Evolutionary conservation across 805 yeast genomes (phyloP), one percentile per base, ranked within the genome.

Genomic region (Suhomyces emberorum): DNA sequence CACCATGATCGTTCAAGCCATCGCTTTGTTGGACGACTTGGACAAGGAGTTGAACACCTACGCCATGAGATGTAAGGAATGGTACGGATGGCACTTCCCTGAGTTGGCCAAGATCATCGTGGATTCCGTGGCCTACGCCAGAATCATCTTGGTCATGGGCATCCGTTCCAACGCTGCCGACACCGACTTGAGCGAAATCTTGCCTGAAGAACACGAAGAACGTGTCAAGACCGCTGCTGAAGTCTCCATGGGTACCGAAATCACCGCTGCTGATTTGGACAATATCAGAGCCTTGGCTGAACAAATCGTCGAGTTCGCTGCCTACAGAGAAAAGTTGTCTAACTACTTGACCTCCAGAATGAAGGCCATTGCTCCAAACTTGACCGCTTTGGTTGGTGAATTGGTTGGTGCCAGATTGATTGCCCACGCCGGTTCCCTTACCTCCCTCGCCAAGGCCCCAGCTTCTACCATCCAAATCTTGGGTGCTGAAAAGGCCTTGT

Each of bases 21-120:
- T 93, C 68, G 96, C 98, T 15, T 74, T 93, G 49, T 77, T 93
- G 57, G 98, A 93, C 57, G 97, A 93, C 59, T 77, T 93, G 55
- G 98, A 93, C 72, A 93, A 93, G 71, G 98, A 93, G 67, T 77
- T 93, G 55, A 93, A 93, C 72, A 93, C 97, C 35, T 93, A 91
- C 56, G 96, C 98, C 50, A 93, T 93, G 98, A 82, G 98, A 73
- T 80, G 91, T 70, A 93, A 91, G 72, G 98, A 93, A 72, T 93
- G 98, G 98, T 93, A 93, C 70, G 98, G 98, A 49, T 93, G 98
- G 98, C 98, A 93, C 69, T 93, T 93, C 82, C 98, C 98, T 26
- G 98, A 93, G 69, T 79, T 93, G 79, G 96, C 97, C 55, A 93
- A 93, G 77, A 88, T 91, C 63, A 85, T 93, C 53, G 81, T 83